Base-by-base conservation (phyloP, 331 rosid species). In the Quercus lobata region DNA sequence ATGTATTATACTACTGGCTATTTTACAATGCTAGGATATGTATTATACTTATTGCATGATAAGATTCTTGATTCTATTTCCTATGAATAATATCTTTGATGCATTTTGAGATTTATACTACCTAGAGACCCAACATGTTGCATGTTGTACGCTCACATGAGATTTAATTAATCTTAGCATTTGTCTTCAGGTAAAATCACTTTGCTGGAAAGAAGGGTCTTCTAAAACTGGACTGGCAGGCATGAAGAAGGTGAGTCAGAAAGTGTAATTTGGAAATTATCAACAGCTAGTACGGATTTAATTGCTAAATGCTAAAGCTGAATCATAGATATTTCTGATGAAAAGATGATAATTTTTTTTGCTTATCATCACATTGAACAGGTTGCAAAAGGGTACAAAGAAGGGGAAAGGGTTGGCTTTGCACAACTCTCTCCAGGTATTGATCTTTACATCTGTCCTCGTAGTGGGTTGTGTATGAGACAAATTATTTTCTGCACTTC, bases 401-500 rank as follows among this genome's bases (percentile, higher is more conserved):
- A 79, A 53, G 73, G 74, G 29, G 52, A 79, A 9, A 79, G 75
- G 68, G 83, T 79, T 17, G 83, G 83, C 68, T 16, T 79, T 49
- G 83, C 83, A 46, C 55, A 63, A 52, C 65, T 73, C 56, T 61
- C 78, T 4, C 83, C 78, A 16, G 74, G 78, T 53, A 49, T 79
- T 63, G 78, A 52, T 79, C 83, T 79, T 72, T 79, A 79, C 41
- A 72, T 79, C 73, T 79, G 83, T 62, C 83, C 83, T 62, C 83
- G 68, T 37, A 72, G 68, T 30, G 83, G 61, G 17, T 21, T 37
- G 5, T 27, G 29, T 27, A 27, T 27, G 29, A 27, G 29, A 27
- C 29, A 27, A 27, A 27, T 27, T 27, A 27, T 27, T 27, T 27
- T 27, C 29, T 27, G 29, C 29, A 27, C 29, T 27, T 27, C 29